phyloP scores from a whole-genome alignment of 2,329 filamentous ascomycete genomes.

The Venturia pyrina region DNA sequence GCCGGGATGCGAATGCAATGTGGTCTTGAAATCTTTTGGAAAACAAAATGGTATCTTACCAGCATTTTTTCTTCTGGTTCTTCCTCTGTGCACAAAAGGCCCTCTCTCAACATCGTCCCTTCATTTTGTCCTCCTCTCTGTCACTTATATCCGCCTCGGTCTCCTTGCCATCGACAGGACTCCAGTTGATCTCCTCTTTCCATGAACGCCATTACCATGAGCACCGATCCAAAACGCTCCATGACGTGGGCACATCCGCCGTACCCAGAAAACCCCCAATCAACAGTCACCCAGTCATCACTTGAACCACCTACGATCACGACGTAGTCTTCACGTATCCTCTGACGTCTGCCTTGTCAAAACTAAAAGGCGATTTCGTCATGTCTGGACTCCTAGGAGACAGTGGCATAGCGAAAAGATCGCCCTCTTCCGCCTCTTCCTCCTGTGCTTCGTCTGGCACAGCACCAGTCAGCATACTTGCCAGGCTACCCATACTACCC shows the following conservation, averaged over 20 bases:
- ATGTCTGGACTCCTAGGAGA: conserved; percentile 81
- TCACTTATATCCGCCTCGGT: background rate
- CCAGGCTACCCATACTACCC: background rate
- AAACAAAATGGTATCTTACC: background rate
- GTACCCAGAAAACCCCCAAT: background rate
- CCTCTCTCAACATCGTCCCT: background rate
- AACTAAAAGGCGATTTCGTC: conserved; percentile 70
- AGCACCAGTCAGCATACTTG: background rate
- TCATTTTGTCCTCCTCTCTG: background rate
- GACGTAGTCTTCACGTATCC: conserved; percentile 17
- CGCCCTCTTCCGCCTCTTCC: conserved; percentile 56
- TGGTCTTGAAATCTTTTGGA: background rate
- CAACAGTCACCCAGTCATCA: background rate
- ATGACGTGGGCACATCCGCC: background rate
- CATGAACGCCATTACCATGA: background rate
- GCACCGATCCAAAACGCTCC: background rate
- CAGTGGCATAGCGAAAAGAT: conserved; percentile 77
- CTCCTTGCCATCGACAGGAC: background rate
- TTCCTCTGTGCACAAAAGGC: background rate
- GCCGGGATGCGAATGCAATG: background rate
- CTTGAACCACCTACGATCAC: background rate
- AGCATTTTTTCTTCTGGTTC: background rate
- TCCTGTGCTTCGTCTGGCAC: background rate
- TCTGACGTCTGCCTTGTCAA: conserved; percentile 34
- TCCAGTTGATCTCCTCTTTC: background rate